Evolutionary conservation across 345 rosid genomes (phyloP).

Genomic region (Hibiscus trionum): DNA sequence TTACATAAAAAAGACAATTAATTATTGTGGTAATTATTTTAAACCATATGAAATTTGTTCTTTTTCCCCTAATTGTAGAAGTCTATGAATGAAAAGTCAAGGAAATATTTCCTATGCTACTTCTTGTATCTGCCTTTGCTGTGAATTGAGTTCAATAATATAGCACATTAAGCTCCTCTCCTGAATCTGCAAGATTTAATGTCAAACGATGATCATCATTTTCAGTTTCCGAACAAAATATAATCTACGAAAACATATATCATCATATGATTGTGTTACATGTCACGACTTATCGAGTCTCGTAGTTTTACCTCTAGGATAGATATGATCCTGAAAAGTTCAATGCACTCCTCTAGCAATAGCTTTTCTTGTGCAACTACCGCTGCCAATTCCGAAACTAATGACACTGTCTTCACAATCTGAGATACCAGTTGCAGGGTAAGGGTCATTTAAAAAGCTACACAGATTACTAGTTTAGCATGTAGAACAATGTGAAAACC

Average conservation of each 20-base stretch:
- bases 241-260: not conserved
- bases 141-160: slow-evolving; percentile 28
- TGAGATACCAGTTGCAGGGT: slow-evolving; percentile 14
- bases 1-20: too few relatives aligned
- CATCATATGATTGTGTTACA: not conserved
- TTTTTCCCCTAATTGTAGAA: not conserved
- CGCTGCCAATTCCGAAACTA: slow-evolving; percentile 43
- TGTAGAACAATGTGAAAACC: not conserved
- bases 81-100: not conserved
- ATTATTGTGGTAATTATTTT: too few relatives aligned
- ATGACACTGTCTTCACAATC: slow-evolving; percentile 25
- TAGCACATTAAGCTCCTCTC: slow-evolving; percentile 53
- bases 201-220: not conserved
- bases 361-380: slow-evolving; percentile 60
- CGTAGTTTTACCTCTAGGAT: slow-evolving; percentile 39
- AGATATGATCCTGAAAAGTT: slow-evolving; percentile 42
- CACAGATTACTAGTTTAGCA: not conserved
- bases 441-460: not conserved
- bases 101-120: not conserved
- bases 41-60: not conserved
- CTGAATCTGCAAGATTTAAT: slow-evolving; percentile 33
- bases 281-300: not conserved
- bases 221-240: not conserved
- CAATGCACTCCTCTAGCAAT: slow-evolving; percentile 53
- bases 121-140: slow-evolving; percentile 16